Conservation (phyloP, 805 yeast genomes). For the Candida andamanensis region DNA sequence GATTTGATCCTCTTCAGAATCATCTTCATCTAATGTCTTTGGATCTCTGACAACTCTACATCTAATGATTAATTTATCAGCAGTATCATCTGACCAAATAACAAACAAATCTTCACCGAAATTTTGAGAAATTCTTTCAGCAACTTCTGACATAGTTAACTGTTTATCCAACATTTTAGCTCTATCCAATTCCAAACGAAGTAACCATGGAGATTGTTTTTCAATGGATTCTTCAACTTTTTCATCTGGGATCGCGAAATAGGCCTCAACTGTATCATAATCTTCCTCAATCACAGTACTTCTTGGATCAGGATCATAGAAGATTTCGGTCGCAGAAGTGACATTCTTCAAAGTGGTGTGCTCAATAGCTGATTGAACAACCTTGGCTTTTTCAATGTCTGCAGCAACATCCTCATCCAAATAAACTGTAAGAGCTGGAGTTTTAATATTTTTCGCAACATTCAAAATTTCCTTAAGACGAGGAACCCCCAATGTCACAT, state of each 20-base stretch:
- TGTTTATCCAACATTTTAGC: slow-evolving; percentile 98
- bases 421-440: slow-evolving; percentile 99
- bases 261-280: slow-evolving; percentile 94
- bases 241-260: slow-evolving; percentile 96
- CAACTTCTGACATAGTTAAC: slow-evolving; percentile 96
- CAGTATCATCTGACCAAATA: slow-evolving; percentile 99
- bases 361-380: slow-evolving; percentile 93
- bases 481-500: slow-evolving; percentile 95
- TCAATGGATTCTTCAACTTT: slow-evolving; percentile 91
- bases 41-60: slow-evolving; percentile 98
- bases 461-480: slow-evolving; percentile 96
- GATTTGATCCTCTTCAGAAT: slow-evolving; percentile 95
- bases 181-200: slow-evolving; percentile 95
- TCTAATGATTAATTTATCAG: slow-evolving; percentile 93
- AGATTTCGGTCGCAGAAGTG: slow-evolving; percentile 95
- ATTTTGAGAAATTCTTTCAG: slow-evolving; percentile 86
- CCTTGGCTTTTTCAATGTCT: slow-evolving; percentile 91
- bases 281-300: slow-evolving; percentile 96
- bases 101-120: slow-evolving; percentile 95
- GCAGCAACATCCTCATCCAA: slow-evolving; percentile 72
- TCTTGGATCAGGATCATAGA: slow-evolving; percentile 97
- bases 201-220: slow-evolving; percentile 96
- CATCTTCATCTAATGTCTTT: slow-evolving; percentile 88
- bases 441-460: slow-evolving; percentile 96
- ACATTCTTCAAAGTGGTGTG: slow-evolving; percentile 93